These are phyloP conservation scores for Pichia cephalocereana DNA, from an alignment of 805 yeast genomes.

Conservation along the genomic window DNA sequence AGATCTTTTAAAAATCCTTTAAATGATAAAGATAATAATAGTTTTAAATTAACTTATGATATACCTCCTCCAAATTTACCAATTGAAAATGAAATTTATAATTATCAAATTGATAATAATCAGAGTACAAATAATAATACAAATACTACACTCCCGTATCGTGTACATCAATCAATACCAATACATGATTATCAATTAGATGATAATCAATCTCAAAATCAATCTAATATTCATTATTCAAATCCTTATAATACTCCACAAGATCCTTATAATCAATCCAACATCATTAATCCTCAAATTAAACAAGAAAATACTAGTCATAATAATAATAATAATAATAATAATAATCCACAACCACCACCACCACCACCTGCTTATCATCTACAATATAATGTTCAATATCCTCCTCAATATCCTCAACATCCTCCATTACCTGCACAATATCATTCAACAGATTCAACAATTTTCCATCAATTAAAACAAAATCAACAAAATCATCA, in stretches of 20 bases:
- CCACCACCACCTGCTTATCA: not conserved
- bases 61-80: conserved; percentile 2
- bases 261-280: too few relatives aligned
- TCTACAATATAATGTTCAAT: not conserved
- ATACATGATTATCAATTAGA: too few relatives aligned
- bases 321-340: not conserved
- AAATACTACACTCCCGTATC: too few relatives aligned
- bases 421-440: not conserved
- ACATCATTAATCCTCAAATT: too few relatives aligned
- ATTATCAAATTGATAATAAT: not conserved
- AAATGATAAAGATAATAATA: conserved; percentile 22
- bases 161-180: too few relatives aligned
- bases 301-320: not conserved
- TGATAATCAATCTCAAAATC: too few relatives aligned
- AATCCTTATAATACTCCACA: too few relatives aligned
- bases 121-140: not conserved
- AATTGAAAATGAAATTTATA: not conserved
- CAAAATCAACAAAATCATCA: not conserved
- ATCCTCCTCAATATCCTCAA: conserved; percentile 2
- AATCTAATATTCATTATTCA: too few relatives aligned
- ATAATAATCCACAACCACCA: not conserved
- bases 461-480: not conserved
- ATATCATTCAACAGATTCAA: not conserved
- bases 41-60: conserved; percentile 15
- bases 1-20: conserved; percentile 38